phyloP scores from a whole-genome alignment of 352 stramenopile species.

The Phytophthora citrophthora region DNA sequence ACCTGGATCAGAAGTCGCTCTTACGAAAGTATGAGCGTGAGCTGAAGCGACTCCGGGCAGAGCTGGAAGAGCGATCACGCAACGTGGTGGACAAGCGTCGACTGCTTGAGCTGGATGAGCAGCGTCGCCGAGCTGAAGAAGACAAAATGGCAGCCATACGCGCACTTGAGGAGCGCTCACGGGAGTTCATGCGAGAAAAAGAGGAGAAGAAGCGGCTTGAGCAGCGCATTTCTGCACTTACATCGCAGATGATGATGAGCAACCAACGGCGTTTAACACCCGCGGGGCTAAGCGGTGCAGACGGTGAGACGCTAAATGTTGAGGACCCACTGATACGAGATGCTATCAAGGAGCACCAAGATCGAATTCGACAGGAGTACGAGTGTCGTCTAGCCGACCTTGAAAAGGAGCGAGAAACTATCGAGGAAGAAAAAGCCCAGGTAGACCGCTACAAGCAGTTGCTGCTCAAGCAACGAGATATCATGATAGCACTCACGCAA shows the following conservation, averaged over 20 bases:
- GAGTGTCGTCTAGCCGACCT: slow-evolving; percentile 91
- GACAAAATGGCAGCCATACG: slow-evolving; percentile 96
- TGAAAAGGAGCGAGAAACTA: slow-evolving; percentile 94
- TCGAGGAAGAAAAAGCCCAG: slow-evolving; percentile 95
- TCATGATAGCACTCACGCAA: slow-evolving; percentile 97
- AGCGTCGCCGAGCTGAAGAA: slow-evolving; percentile 89
- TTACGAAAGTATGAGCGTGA: slow-evolving; percentile 96
- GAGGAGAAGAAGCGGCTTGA: slow-evolving; percentile 96
- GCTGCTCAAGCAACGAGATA: slow-evolving; percentile 96
- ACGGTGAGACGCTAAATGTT: slow-evolving; percentile 47
- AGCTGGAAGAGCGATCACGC: slow-evolving; percentile 92
- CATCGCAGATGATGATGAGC: slow-evolving; percentile 93
- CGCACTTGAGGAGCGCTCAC: slow-evolving; percentile 89
- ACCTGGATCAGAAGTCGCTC: slow-evolving; percentile 93
- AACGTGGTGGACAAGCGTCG: slow-evolving; percentile 95
- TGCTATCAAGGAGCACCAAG: slow-evolving; percentile 90
- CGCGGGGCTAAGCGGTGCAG: slow-evolving; percentile 18
- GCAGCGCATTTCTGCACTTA: slow-evolving; percentile 92
- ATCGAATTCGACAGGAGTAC: slow-evolving; percentile 92
- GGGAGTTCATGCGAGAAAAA: slow-evolving; percentile 96
- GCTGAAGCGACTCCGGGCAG: slow-evolving; percentile 90
- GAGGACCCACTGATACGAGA: slow-evolving; percentile 84
- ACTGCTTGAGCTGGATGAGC: slow-evolving; percentile 90
- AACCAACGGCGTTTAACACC: slow-evolving; percentile 49
- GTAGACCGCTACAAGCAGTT: slow-evolving; percentile 97